A percentile compares a stretch with the other conserved stretches of the same genome.
phyloP scores from a whole-genome alignment of 768 basidiomycete genomes.

The Leucocoprinus leucothites region DNA sequence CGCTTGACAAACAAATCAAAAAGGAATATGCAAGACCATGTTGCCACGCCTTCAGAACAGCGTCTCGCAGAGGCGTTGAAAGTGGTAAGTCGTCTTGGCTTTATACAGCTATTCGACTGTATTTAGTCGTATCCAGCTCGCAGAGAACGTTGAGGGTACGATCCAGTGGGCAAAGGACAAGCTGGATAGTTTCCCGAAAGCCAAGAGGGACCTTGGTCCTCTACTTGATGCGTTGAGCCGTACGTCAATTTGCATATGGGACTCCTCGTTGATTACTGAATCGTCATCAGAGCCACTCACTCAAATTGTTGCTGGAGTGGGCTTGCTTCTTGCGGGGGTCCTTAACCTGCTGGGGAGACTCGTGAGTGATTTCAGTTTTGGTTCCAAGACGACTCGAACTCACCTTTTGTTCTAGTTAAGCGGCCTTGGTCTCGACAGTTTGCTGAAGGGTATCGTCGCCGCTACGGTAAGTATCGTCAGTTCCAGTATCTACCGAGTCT shows the following conservation, averaged over 20 bases:
- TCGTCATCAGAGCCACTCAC: constrained; percentile 25
- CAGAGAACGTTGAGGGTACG: constrained; percentile 34
- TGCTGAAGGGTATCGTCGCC: constrained; percentile 29
- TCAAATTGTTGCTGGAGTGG: constrained; percentile 36
- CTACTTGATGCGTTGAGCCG: constrained; percentile 33
- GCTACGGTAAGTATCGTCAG: constrained; percentile 20
- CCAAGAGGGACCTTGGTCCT: constrained; percentile 34
- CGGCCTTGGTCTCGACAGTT: constrained; percentile 29
- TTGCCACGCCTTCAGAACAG: constrained; percentile 34
- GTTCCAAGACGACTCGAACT: background rate
- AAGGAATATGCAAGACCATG: constrained; percentile 31
- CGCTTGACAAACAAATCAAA: constrained; percentile 30
- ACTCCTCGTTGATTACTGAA: background rate
- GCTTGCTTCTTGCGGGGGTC: constrained; percentile 31
- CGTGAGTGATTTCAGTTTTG: background rate
- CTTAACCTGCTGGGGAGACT: constrained; percentile 32
- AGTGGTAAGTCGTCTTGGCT: constrained; percentile 21
- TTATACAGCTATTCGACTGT: background rate
- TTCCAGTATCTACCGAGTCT: background rate
- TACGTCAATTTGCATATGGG: constrained; percentile 14
- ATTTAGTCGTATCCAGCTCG: constrained; percentile 19
- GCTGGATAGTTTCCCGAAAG: constrained; percentile 34
- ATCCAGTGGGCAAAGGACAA: constrained; percentile 36
- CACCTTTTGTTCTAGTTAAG: constrained; percentile 17
- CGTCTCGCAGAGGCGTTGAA: constrained; percentile 36